These are phyloP conservation scores for Stephanodiscus minutulus DNA, from an alignment of 108 stramenopile species.

Conservation along the genomic window DNA sequence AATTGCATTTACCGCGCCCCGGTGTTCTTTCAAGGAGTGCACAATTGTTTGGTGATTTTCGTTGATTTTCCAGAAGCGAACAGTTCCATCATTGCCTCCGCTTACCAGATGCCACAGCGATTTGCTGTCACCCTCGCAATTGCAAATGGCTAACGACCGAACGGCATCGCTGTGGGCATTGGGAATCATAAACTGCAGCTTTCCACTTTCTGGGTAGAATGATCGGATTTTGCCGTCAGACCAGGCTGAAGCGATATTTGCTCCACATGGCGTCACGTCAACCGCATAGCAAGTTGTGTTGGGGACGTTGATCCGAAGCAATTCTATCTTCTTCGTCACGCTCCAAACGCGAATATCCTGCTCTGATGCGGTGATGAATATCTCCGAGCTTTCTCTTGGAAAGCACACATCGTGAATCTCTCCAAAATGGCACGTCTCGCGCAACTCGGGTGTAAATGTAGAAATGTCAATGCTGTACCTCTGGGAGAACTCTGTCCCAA, in stretches of 20 bases:
- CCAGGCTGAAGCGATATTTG: slow-evolving; percentile 81
- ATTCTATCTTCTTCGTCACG: slow-evolving; percentile 62
- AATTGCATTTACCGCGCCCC: slow-evolving; percentile 76
- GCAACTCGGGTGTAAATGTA: slow-evolving; percentile 63
- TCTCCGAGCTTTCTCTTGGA: slow-evolving; percentile 69
- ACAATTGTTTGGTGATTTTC: slow-evolving; percentile 77
- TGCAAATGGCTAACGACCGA: slow-evolving; percentile 70
- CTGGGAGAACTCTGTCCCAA: slow-evolving; percentile 65
- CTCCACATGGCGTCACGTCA: slow-evolving; percentile 69
- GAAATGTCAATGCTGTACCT: slow-evolving; percentile 74
- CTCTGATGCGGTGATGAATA: slow-evolving; percentile 79
- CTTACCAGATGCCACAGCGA: slow-evolving; percentile 69
- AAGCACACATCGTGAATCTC: slow-evolving; percentile 78
- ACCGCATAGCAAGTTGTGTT: slow-evolving; percentile 81
- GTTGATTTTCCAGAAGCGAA: slow-evolving; percentile 80
- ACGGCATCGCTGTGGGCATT: slow-evolving; percentile 77
- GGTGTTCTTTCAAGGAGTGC: slow-evolving; percentile 88
- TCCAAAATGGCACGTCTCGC: slow-evolving; percentile 82
- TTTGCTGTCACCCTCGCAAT: slow-evolving; percentile 47
- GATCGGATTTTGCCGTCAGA: slow-evolving; percentile 91
- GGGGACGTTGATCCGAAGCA: slow-evolving; percentile 89
- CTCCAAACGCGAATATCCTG: slow-evolving; percentile 90
- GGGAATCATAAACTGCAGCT: slow-evolving; percentile 82
- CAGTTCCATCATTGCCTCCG: slow-evolving; percentile 87
- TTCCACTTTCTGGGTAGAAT: slow-evolving; percentile 85